Conservation (phyloP, 306 rosid genomes). For the Quillaja saponaria region DNA sequence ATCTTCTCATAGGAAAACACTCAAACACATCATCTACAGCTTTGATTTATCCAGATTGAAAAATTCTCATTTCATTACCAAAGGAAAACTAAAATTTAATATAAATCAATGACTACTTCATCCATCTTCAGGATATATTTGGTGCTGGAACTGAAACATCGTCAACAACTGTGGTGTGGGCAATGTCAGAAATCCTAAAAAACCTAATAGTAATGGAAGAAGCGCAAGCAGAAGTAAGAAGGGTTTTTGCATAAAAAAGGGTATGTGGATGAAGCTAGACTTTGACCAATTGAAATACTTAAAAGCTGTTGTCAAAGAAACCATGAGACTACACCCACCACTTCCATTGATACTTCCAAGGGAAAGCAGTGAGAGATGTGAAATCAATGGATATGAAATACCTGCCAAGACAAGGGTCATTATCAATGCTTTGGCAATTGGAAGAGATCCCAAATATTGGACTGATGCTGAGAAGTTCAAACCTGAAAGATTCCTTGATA, state of each 20-base stretch:
- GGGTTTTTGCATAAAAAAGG: slow-evolving; percentile 13
- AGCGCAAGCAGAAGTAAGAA: slow-evolving; percentile 17
- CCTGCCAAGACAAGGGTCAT: too few species aligned
- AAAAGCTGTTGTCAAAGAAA: slow-evolving; percentile 30
- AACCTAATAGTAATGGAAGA: slow-evolving; percentile 32
- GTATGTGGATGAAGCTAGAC: slow-evolving; percentile 7
- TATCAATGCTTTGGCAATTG: too few species aligned
- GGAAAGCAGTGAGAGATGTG: too few species aligned
- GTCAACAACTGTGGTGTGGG: slow-evolving; percentile 33
- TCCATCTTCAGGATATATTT: slow-evolving; percentile 33
- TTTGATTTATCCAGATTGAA: too few species aligned
- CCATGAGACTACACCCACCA: neutral
- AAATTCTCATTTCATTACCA: too few species aligned
- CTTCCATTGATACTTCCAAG: too few species aligned
- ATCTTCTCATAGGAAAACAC: too few species aligned
- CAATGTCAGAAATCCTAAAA: neutral
- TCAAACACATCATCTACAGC: too few species aligned
- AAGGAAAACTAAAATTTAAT: too few species aligned
- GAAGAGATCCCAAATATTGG: slow-evolving; percentile 14
- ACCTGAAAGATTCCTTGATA: slow-evolving; percentile 35
- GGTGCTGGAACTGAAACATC: slow-evolving; percentile 41
- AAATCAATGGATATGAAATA: too few species aligned
- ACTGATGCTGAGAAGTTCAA: slow-evolving; percentile 26
- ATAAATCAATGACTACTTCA: neutral
- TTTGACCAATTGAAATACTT: slow-evolving; percentile 27